Percentiles rank a stretch among this genome's conserved stretches.
Conservation (phyloP, 352 stramenopile genomes). For the Phytophthora sojae region DNA sequence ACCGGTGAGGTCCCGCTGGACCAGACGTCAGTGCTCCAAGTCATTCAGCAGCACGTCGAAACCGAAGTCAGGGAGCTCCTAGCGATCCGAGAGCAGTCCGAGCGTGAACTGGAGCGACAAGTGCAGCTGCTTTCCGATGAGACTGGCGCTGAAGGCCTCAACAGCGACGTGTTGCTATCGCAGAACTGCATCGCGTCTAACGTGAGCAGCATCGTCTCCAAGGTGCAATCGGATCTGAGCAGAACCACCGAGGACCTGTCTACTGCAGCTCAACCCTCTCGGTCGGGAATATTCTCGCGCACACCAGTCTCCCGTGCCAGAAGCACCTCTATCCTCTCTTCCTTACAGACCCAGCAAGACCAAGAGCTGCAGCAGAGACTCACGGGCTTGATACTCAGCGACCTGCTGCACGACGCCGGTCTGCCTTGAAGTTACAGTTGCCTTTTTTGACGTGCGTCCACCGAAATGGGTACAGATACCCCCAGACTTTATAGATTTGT, state of each 20-base stretch:
- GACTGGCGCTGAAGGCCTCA: constrained; percentile 5
- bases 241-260: constrained; percentile 18
- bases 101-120: constrained; percentile 31
- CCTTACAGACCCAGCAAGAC: constrained; percentile 35
- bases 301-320: constrained; percentile 41
- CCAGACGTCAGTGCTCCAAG: constrained; percentile 7
- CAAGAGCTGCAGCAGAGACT: constrained; percentile 46
- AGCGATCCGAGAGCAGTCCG: constrained; percentile 31
- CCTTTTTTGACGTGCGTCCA: constrained; percentile 13
- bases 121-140: constrained; percentile 34
- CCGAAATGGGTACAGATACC: constrained; percentile 3
- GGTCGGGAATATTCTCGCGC: constrained; percentile 11
- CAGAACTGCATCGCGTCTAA: constrained; percentile 39
- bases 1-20: background rate
- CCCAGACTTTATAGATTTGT: constrained; percentile 20
- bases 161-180: constrained; percentile 27
- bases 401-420: constrained; percentile 32
- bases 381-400: constrained; percentile 41
- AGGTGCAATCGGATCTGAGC: constrained; percentile 29
- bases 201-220: constrained; percentile 27
- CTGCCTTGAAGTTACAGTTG: constrained; percentile 10
- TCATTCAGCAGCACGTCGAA: constrained; percentile 22
- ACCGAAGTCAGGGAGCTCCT: constrained; percentile 36
- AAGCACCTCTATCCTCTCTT: constrained; percentile 37
- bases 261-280: background rate